Evolutionary conservation across 495 filamentous ascomycete species (phyloP).

Genomic region (Penicillium parvum): DNA sequence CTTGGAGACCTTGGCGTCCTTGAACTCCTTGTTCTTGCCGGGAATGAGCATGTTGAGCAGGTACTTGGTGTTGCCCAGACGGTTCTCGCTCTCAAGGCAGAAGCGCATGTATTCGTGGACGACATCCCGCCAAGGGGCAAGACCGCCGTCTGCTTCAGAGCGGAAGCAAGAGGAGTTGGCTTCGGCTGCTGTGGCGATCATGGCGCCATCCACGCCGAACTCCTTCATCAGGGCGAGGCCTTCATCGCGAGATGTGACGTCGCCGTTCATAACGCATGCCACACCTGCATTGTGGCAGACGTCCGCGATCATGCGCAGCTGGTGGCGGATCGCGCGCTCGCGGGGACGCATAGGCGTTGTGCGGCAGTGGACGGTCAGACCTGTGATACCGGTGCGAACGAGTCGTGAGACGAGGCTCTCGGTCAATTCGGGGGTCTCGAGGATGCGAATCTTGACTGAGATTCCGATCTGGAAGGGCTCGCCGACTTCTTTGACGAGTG

Average conservation of each 20-base stretch:
- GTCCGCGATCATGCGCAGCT: constrained; percentile 71
- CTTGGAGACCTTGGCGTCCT: constrained; percentile 50
- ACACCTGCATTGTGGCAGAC: constrained; percentile 80
- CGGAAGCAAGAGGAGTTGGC: constrained; percentile 83
- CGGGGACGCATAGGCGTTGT: constrained; percentile 92
- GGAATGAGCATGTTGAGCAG: constrained; percentile 79
- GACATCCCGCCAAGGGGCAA: constrained; percentile 67
- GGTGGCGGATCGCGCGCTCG: constrained; percentile 79
- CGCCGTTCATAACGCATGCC: constrained; percentile 91
- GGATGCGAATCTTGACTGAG: constrained; percentile 88
- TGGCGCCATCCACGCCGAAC: constrained; percentile 84
- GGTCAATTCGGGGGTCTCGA: constrained; percentile 70
- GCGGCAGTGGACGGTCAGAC: constrained; percentile 89
- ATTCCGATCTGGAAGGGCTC: constrained; percentile 78
- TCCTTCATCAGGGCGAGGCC: constrained; percentile 64
- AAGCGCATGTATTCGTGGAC: constrained; percentile 67
- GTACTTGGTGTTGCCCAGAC: constrained; percentile 87
- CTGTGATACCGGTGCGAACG: constrained; percentile 80
- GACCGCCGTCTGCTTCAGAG: constrained; percentile 55
- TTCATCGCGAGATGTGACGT: constrained; percentile 67
- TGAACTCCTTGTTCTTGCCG: constrained; percentile 62
- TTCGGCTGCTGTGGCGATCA: constrained; percentile 94
- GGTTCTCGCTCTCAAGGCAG: constrained; percentile 74
- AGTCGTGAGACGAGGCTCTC: constrained; percentile 68
- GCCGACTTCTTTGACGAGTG: constrained; percentile 73